phyloP scores from a whole-genome alignment of 2,329 filamentous ascomycete species.

The Paraphoma sp. region DNA sequence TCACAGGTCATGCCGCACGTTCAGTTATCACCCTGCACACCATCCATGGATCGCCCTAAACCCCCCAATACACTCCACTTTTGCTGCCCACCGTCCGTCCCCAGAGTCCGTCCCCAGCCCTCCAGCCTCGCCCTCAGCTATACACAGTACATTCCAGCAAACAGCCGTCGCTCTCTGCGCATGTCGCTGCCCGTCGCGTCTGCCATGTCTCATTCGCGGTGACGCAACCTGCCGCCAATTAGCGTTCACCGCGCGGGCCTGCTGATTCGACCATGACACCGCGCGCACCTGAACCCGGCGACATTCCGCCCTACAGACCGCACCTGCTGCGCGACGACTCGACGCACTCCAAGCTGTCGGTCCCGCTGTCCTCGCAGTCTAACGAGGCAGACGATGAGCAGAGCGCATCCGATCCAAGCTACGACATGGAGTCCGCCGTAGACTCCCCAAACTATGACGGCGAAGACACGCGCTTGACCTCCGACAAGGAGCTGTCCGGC shows the following conservation, averaged over 20 bases:
- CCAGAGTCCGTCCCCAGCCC: background rate
- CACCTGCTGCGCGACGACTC: slow-evolving; percentile 40
- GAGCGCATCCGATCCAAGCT: slow-evolving; percentile 35
- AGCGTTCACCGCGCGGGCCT: slow-evolving; percentile 17
- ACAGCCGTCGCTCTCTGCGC: background rate
- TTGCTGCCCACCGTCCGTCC: slow-evolving; percentile 15
- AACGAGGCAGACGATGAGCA: slow-evolving; percentile 55
- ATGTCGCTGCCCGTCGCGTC: background rate
- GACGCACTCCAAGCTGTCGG: slow-evolving; percentile 42
- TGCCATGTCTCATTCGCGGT: slow-evolving; percentile 30
- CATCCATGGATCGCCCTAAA: background rate
- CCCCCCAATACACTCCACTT: slow-evolving; percentile 7
- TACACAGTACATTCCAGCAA: background rate
- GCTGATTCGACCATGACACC: slow-evolving; percentile 37
- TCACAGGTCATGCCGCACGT: slow-evolving; percentile 14
- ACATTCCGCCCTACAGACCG: slow-evolving; percentile 26
- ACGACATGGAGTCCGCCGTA: slow-evolving; percentile 42
- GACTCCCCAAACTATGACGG: slow-evolving; percentile 69
- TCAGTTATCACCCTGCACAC: slow-evolving; percentile 13
- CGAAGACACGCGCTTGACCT: slow-evolving; percentile 89
- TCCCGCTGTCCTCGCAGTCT: slow-evolving; percentile 44
- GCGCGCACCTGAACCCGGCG: slow-evolving; percentile 25
- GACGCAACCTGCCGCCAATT: slow-evolving; percentile 33
- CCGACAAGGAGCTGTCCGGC: slow-evolving; percentile 82
- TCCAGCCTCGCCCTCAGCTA: background rate